phyloP scores from a whole-genome alignment of 2,329 filamentous ascomycete genomes.

The Cordyceps pruinosa region DNA sequence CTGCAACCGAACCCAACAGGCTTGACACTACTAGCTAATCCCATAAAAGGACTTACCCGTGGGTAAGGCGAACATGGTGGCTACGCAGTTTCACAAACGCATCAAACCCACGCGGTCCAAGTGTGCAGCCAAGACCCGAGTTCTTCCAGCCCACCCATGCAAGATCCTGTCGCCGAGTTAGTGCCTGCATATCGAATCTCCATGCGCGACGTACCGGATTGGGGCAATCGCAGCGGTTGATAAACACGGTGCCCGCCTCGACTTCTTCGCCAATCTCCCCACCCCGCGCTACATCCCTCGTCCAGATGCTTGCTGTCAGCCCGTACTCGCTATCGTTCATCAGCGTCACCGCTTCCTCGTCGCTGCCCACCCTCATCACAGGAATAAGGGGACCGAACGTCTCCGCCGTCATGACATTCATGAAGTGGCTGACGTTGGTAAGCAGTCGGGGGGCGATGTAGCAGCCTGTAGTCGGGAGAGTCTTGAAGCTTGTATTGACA shows the following conservation, averaged over 20 bases:
- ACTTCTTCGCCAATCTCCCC: slow-evolving; percentile 71
- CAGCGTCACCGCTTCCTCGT: slow-evolving; percentile 70
- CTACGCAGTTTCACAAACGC: slow-evolving; percentile 96
- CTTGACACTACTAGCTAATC: too few relatives aligned
- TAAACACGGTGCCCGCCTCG: slow-evolving; percentile 91
- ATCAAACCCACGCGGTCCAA: slow-evolving; percentile 87
- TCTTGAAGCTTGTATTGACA: slow-evolving; percentile 67
- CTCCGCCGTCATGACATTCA: slow-evolving; percentile 88
- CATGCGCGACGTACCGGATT: slow-evolving; percentile 63
- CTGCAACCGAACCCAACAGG: too few relatives aligned
- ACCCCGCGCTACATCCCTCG: slow-evolving; percentile 72
- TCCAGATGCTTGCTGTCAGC: slow-evolving; percentile 95
- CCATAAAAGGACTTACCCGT: not conserved
- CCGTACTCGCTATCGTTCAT: slow-evolving; percentile 97
- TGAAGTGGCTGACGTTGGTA: slow-evolving; percentile 69
- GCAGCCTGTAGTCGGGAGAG: slow-evolving; percentile 68
- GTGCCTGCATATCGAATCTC: not conserved
- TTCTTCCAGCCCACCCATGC: slow-evolving; percentile 98
- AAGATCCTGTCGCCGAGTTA: slow-evolving; percentile 54
- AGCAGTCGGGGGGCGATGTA: slow-evolving; percentile 83
- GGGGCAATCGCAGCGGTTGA: slow-evolving; percentile 89
- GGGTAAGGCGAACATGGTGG: slow-evolving; percentile 52
- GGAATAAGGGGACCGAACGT: slow-evolving; percentile 92
- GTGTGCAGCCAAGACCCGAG: slow-evolving; percentile 85
- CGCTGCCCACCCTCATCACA: slow-evolving; percentile 77